These are phyloP conservation scores for Moesziomyces sp. DNA, from an alignment of 1,284 basidiomycete genomes.

Conservation along the genomic window DNA sequence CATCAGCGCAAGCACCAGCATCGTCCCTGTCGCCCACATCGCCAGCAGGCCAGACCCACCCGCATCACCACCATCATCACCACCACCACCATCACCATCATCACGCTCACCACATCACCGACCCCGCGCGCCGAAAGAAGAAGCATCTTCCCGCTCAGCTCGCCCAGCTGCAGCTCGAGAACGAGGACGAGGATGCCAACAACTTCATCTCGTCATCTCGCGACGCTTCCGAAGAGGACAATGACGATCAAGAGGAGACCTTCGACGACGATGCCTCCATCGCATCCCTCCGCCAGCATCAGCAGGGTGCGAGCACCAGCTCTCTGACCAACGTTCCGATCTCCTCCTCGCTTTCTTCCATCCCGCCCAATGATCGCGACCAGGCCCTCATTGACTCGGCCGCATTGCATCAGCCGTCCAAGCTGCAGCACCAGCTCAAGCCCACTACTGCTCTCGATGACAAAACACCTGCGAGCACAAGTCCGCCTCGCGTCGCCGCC, in stretches of 20 bases:
- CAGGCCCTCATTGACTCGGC: constrained; percentile 50
- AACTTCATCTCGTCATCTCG: constrained; percentile 51
- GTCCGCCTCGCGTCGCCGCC: constrained; percentile 32
- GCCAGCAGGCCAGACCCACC: constrained; percentile 8
- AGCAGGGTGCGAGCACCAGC: constrained; percentile 26
- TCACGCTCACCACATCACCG: constrained; percentile 46
- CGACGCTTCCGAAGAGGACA: constrained; percentile 55
- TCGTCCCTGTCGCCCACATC: constrained; percentile 2
- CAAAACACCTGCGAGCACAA: constrained; percentile 44
- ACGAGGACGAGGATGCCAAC: constrained; percentile 39
- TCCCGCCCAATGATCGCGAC: constrained; percentile 47
- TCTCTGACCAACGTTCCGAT: constrained; percentile 33
- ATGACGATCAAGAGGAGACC: constrained; percentile 51
- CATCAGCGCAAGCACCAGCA: constrained; percentile 3
- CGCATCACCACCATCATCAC: constrained; percentile 30
- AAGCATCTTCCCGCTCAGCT: constrained; percentile 50
- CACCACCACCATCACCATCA: constrained; percentile 51
- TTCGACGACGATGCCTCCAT: constrained; percentile 52
- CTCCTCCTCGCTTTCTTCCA: constrained; percentile 41
- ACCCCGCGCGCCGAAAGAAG: constrained; percentile 49
- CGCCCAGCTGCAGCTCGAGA: constrained; percentile 47
- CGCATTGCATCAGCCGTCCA: constrained; percentile 39
- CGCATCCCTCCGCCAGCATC: constrained; percentile 44
- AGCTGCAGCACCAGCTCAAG: constrained; percentile 37
- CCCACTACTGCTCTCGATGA: constrained; percentile 21